Base-by-base conservation (phyloP, 2,329 filamentous ascomycete species). In the Epichloe scottii region DNA sequence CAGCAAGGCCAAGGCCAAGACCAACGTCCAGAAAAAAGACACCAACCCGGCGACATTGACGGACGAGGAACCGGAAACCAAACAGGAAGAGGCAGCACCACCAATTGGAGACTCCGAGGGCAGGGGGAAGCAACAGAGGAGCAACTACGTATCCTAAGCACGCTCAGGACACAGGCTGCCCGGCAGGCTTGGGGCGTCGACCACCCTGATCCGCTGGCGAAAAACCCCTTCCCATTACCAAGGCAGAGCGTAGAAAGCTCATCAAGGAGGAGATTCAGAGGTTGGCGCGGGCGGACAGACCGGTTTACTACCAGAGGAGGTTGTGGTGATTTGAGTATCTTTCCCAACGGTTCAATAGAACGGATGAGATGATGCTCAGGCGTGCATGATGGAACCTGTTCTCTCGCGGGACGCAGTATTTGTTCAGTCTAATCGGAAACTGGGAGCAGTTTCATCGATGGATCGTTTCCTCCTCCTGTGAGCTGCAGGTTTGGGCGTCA, bases 211-310 rank as follows among this genome's bases (percentile, higher is more conserved):
- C 65, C 65, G 5, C 59, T 60, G 19, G 63, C 62, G 11, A 66
- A 67, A 53, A 66, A 65, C 65, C 71, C 51, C 71, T 76, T 59
- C 75, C 74, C 1, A 63, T 80, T 19, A 76, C 69, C 51, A 66
- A 68, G 51, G 75, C 73, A 0, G 74, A 79, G 63, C 72, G 80
- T 57, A 70, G 80, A 57, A 69, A 69, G 60, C 68, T 72, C 56
- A 83, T 82, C 59, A 80, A 78, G 60, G 73, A 78, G 54, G 78
- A 82, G 58, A 73, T 82, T 54, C 66, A 63, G 62, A 68, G 64
- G 55, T 59, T 75, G 51, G 68, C 75, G 6, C 72, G 71, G 59
- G 63, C 66, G 15, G 66, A 74, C 3, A 65, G 66, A 61, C 74
- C 68, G 14, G 66, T 71, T 23, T 75, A 75, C 54, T 79, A 80